Evolutionary conservation across 1,139 yeast genomes (phyloP), one percentile per base, ranked within the genome.

Genomic region (Yamadazyma spencermartinsiae): DNA sequence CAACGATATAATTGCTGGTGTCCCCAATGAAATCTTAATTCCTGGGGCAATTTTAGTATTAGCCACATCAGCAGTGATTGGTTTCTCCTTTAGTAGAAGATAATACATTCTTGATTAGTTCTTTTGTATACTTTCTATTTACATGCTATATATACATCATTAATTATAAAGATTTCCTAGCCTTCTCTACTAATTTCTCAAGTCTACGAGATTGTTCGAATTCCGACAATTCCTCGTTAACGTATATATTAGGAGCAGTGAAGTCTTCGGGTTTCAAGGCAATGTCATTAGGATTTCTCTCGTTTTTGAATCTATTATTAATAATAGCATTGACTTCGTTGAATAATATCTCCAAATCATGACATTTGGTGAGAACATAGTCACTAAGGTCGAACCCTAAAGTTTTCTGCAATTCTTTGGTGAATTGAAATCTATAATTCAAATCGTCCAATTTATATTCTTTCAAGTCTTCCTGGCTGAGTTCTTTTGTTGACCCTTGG

Each of bases 311-410:
- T 49, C 75, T 63, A 25, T 77, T 76, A 24, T 74, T 64, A 8
- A 84, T 68, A 33, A 72, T 61, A 8, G 58, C 49, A 21, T 59
- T 50, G 40, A 80, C 69, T 45, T 75, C 79, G 0, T 58, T 46
- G 42, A 66, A 65, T 37, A 86, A 68, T 18, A 63, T 68, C 2
- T 55, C 53, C 16, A 80, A 74, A 11, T 72, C 66, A 43, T 67
- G 72, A 9, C 82, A 54, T 41, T 67, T 64, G 2, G 87, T 67
- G 18, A 87, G 59, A 31, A 72, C 63, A 41, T 69, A 70, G 59
- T 89, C 97, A 27, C 86, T 82, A 17, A 89, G 72, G 28, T 78
- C 70, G 39, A 82, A 66, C 7, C 90, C 86, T 41, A 87, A 76
- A 20, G 63, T 59, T 36, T 67, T 61, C 56, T 84, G 89, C 33